Percentiles rank a stretch among this genome's conserved stretches.
These are phyloP conservation scores for Candida palmyrensis DNA, from an alignment of 805 yeast genomes.

Conservation along the genomic window DNA sequence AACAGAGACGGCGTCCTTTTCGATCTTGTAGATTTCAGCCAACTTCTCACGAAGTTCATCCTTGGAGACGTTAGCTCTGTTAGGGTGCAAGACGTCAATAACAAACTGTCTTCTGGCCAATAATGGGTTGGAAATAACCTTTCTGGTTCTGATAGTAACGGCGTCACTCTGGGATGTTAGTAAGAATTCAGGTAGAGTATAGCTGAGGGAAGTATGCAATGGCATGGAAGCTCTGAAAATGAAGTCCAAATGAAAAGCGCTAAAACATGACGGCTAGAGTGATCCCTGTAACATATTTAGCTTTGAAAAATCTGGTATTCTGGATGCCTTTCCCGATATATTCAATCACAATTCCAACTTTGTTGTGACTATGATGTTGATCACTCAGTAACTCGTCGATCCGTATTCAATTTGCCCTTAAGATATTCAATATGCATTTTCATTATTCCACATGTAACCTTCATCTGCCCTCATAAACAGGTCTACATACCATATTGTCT, in stretches of 20 bases:
- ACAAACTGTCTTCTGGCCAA: conserved; percentile 99
- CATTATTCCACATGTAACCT: neutral
- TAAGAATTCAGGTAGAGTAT: no score
- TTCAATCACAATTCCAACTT: no score
- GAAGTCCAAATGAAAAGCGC: neutral
- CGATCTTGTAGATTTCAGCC: conserved; percentile 85
- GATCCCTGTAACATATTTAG: no score
- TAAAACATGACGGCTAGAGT: neutral
- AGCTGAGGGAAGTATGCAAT: no score
- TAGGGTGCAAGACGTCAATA: conserved; percentile 99
- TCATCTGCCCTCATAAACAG: neutral
- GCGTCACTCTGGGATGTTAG: conserved; percentile 80
- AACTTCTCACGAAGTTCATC: conserved; percentile 96
- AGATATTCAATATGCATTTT: no score
- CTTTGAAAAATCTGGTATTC: no score
- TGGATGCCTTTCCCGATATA: no score
- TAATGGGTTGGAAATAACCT: conserved; percentile 98
- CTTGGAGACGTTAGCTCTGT: conserved; percentile 98
- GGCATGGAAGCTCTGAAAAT: neutral
- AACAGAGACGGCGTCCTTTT: conserved; percentile 91
- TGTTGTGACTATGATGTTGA: no score
- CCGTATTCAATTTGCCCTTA: no score
- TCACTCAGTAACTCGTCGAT: no score
- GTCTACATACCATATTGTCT: conserved; percentile 6
- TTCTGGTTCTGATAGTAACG: conserved; percentile 99